These are phyloP conservation scores for Exophiala dermatitidis DNA, from an alignment of 2,329 filamentous ascomycete species.

Conservation along the genomic window DNA sequence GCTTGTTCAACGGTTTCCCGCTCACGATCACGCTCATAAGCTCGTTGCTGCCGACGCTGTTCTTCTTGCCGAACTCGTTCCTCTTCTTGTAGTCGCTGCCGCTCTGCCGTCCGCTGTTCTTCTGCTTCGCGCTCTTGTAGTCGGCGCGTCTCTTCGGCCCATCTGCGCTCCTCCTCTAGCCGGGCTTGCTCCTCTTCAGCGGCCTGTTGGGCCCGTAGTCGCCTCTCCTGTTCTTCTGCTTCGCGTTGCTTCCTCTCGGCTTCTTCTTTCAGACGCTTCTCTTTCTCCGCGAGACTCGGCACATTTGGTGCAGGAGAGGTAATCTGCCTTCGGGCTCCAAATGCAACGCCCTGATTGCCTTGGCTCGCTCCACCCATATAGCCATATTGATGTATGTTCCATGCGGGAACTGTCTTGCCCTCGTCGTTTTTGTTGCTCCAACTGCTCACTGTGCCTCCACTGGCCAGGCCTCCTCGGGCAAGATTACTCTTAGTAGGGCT, in stretches of 20 bases:
- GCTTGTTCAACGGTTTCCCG: constrained; percentile 62
- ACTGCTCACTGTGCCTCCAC: constrained; percentile 60
- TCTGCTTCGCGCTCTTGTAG: constrained; percentile 39
- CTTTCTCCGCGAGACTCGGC: constrained; percentile 76
- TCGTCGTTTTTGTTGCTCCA: constrained; percentile 88
- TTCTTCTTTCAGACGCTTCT: constrained; percentile 56
- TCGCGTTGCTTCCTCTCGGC: constrained; percentile 50
- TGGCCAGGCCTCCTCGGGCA: constrained; percentile 29
- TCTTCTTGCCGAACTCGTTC: constrained; percentile 43
- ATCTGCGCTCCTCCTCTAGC: constrained; percentile 41
- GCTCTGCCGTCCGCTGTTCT: constrained; percentile 44
- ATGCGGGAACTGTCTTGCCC: constrained; percentile 73
- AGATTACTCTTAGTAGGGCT: constrained; percentile 52
- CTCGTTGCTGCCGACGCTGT: constrained; percentile 44
- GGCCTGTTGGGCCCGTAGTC: constrained; percentile 44
- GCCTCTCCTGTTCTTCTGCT: constrained; percentile 48
- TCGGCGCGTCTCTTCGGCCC: constrained; percentile 42
- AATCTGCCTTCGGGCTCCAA: constrained; percentile 87
- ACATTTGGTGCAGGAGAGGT: constrained; percentile 73
- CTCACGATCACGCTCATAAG: constrained; percentile 60
- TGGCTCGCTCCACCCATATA: constrained; percentile 98
- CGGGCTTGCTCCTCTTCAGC: constrained; percentile 43
- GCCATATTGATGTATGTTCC: constrained; percentile 98
- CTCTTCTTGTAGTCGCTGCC: constrained; percentile 44
- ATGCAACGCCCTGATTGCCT: constrained; percentile 86